phyloP scores from a whole-genome alignment of 345 rosid species.

The Euphorbia tirucalli region DNA sequence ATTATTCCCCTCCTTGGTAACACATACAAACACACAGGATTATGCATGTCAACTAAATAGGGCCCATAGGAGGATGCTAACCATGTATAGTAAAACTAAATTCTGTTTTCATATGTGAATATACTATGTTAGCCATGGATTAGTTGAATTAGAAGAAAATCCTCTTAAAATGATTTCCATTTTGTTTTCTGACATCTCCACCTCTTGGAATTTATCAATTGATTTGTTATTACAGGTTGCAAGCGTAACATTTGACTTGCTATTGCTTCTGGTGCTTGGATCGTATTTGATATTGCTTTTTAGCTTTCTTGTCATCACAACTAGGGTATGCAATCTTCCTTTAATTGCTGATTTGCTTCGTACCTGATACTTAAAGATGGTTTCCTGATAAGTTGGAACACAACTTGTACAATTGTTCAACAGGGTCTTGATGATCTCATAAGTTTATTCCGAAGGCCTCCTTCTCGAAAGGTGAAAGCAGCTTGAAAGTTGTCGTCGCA shows the following conservation, averaged over 20 bases:
- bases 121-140: too few species aligned
- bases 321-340: constrained; percentile 61
- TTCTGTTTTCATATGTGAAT: too few species aligned
- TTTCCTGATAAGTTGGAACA: not conserved
- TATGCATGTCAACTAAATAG: too few species aligned
- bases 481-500: constrained; percentile 35
- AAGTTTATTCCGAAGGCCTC: constrained; percentile 87
- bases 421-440: constrained; percentile 97
- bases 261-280: constrained; percentile 86
- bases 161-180: not conserved
- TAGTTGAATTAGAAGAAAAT: not conserved
- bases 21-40: too few species aligned
- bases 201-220: constrained; percentile 2
- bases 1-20: too few species aligned
- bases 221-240: constrained; percentile 69
- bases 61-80: too few species aligned
- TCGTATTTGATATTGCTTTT: constrained; percentile 86
- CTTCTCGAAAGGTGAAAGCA: constrained; percentile 79
- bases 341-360: too few species aligned
- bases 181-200: not conserved
- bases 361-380: not conserved
- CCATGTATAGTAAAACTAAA: too few species aligned
- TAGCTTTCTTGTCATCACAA: constrained; percentile 89
- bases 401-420: constrained; percentile 7
- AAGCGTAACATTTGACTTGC: constrained; percentile 93